Base-by-base conservation (phyloP, 805 yeast genomes). In the Teunomyces kruisii region DNA sequence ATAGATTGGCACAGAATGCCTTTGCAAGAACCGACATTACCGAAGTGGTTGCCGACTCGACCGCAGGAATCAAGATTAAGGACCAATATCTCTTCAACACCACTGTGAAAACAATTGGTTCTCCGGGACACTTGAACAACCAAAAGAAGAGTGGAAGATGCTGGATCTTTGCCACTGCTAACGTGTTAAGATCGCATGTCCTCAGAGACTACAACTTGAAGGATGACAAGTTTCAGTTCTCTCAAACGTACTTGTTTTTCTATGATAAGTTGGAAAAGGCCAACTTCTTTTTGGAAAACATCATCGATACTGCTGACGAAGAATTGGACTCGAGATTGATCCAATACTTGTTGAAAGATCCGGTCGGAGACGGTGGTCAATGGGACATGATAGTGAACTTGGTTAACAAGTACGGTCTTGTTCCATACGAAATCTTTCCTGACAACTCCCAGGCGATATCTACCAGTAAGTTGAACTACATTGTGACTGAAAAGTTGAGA, bases 191-290 rank as follows among this genome's bases (percentile, higher is more conserved):
- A 55, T 62, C 84, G 42, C 75, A 75, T 43, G 77, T 86, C 35
- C 80, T 83, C 65, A 71, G 76, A 54, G 76, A 77, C 58, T 77
- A 83, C 62, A 80, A 83, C 56, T 64, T 88, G 55, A 57, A 59
- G 43, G 62, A 61, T 9, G 70, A 66, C 30, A 78, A 76, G 54
- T 81, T 86, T 61, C 90, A 86, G 66, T 66, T 89, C 41, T 84
- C 94, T 29, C 96, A 88, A 56, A 76, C 86, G 16, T 88, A 84
- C 61, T 64, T 88, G 51, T 88, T 84, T 70, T 88, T 89, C 67
- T 86, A 86, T 62, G 96, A 88, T 61, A 88, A 88, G 67, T 74
- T 88, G 51, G 96, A 89, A 65, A 88, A 88, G 70, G 81, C 89
- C 37, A 88, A 88, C 62, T 86, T 74, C 62, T 88, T 86, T 65